Evolutionary conservation across 2,329 filamentous ascomycete species (phyloP), one percentile per base, ranked within the genome.

Genomic region (Hirsutella thompsonii): DNA sequence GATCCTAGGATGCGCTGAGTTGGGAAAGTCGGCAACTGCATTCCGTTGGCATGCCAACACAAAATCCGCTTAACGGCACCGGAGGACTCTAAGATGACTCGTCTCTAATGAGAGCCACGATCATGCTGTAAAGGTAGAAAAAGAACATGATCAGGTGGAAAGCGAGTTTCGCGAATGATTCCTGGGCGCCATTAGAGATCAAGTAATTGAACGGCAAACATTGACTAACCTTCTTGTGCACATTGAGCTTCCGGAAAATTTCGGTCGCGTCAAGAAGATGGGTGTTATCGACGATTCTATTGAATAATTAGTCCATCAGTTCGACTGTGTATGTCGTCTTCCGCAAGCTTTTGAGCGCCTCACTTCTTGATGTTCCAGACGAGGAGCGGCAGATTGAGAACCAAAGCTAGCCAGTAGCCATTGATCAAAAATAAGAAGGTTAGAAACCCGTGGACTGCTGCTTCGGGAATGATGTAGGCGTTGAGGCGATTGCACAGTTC

Each of bases 121-220:
- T 92, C 85, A 92, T 93, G 81, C 85, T 93, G 77, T 94, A 94
- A 43, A 98, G 83, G 70, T 98, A 98, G 78, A 96, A 98, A 80
- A 98, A 98, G 78, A 98, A 98, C 88, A 98, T 95, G 68, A 98
- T 65, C 46, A 98, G 73, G 66, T 98, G 92, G 75, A 98, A 98
- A 42, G 90, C 92, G 35, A 98, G 85, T 72, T 98, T 98, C 70
- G 92, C 81, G 65, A 98, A 98, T 1, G 92, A 96, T 78, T 98
- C 92, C 89, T 94, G 43, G 48, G 45, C 36, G 14, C 2, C 23
- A 45, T 61, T 50, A 59, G 51, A 41, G 18, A 28, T 13, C 18
- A 3, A 23, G 30, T 6, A 18, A 23, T 9, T 14, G 13, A 14
- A 18, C 20, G 8, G 21, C 18, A 20, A 29, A 19, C 20, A 16